Base-by-base conservation (phyloP, 2,329 filamentous ascomycete species). In the Trichoderma polysporum region DNA sequence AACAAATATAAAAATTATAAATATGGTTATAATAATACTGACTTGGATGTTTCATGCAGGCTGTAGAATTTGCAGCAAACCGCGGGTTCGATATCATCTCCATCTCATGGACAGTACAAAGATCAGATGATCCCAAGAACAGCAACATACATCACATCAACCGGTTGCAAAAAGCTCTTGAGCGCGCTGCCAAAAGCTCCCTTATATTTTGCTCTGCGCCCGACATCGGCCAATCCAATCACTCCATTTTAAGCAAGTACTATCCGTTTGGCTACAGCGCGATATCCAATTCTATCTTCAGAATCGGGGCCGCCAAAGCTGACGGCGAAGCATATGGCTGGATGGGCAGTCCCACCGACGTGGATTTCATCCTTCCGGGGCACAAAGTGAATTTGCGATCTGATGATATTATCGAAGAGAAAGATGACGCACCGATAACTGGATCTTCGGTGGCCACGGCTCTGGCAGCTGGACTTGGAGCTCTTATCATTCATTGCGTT, bases 391-490 rank as follows among this genome's bases (percentile, higher is more conserved):
- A n/a, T n/a, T n/a, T n/a, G n/a, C n/a, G n/a, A n/a, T n/a, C n/a
- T n/a, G n/a, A n/a, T n/a, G n/a, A n/a, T n/a, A n/a, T n/a, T n/a
- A n/a, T n/a, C n/a, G n/a, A n/a, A n/a, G n/a, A n/a, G n/a, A n/a
- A n/a, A n/a, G n/a, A n/a, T n/a, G n/a, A n/a, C n/a, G n/a, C n/a
- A n/a, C n/a, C n/a, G n/a, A n/a, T n/a, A 0, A 68, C 70, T 0
- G 68, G 74, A 0, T 75, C 70, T 0, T 74, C 71, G 7, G 64
- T 76, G 0, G 71, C 75, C 2, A 76, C 75, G 3, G 75, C 76
- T 0, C 60, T 77, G 2, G 75, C 71, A 2, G 67, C 74, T 1
- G 75, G 75, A 0, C 65, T 74, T 7, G 75, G 73, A 4, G 75
- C 74, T 5, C 66, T 76, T 19, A 70, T 78, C 2, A 68, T 75